Base-by-base conservation (phyloP, 2,329 filamentous ascomycete genomes). In the Fusarium concolor region DNA sequence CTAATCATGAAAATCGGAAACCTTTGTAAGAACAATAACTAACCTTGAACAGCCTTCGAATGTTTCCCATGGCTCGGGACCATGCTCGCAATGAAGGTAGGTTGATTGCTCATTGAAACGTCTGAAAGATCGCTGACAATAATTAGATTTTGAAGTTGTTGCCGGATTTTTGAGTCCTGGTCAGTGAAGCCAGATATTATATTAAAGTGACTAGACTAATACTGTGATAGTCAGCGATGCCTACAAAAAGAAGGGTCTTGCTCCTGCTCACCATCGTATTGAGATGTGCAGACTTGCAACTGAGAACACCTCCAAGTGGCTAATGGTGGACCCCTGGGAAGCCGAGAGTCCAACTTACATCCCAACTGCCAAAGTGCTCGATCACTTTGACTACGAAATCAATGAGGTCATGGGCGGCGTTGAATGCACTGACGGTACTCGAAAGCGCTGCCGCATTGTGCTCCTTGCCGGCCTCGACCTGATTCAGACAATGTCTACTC, bases 301-400 rank as follows among this genome's bases (percentile, higher is more conserved):
- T 24, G 87, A 89, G 71, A 86, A 91, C 71, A 90, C 92, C 50
- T 88, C 89, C 72, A 94, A 92, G 52, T 79, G 77, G 90, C 84
- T 96, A 62, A 93, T 93, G 89, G 92, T 96, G 44, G 93, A 97
- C 76, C 89, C 92, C 0, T 96, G 92, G 90, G 94, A 97, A 83
- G 92, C 93, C 35, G 91, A 73, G 89, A 96, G 80, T 87, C 90
- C 74, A 86, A 92, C 70, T 9, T 98, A 97, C 77, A 90, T 93
- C 65, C 93, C 94, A 17, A 98, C 95, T 1, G 95, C 94, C 38
- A 87, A 91, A 72, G 94, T 97, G 39, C 84, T 97, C 47, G 93
- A 97, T 75, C 95, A 97, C 79, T 96, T 97, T 73, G 90, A 96
- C 70, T 82, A 95, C 76, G 93, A 97, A 78, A 92, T 97, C 76